Conservation (phyloP, 2,329 filamentous ascomycete genomes). For the Cercospora sojina region DNA sequence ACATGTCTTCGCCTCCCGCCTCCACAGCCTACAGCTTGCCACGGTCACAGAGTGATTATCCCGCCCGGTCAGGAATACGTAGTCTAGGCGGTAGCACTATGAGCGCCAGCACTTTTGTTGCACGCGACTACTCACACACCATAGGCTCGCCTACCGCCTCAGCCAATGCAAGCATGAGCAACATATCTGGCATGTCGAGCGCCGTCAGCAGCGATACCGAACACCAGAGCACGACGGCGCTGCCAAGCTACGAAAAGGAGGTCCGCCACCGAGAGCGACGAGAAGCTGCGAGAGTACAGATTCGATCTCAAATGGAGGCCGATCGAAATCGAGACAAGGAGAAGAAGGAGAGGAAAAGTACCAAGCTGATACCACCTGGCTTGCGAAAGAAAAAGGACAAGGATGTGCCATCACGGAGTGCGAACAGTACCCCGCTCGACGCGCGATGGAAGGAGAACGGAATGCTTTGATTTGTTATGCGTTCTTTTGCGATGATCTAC, state of each 20-base stretch:
- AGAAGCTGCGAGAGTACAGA: constrained; percentile 31
- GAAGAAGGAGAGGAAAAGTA: constrained; percentile 41
- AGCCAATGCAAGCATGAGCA: constrained; percentile 33
- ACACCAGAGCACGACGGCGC: constrained; percentile 33
- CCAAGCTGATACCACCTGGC: constrained; percentile 41
- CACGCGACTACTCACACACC: constrained; percentile 22
- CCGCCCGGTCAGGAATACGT: constrained; percentile 28
- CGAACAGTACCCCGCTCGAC: constrained; percentile 20
- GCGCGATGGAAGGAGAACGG: constrained; percentile 12
- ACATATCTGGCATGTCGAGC: constrained; percentile 31
- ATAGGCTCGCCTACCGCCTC: constrained; percentile 23
- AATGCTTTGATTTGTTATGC: constrained; percentile 9
- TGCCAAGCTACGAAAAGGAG: constrained; percentile 39
- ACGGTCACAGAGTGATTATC: constrained; percentile 20
- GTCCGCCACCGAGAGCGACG: constrained; percentile 36
- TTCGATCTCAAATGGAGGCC: constrained; percentile 39
- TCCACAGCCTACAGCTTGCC: constrained; percentile 15
- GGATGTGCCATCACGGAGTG: constrained; percentile 29
- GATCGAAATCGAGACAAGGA: constrained; percentile 37
- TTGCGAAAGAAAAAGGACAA: constrained; percentile 40
- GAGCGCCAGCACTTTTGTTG: constrained; percentile 20
- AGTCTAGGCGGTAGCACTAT: constrained; percentile 25
- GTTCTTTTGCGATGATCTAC: neutral
- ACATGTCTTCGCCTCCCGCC: constrained; percentile 15
- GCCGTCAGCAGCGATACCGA: constrained; percentile 39